Evolutionary conservation across 352 stramenopile genomes (phyloP).

Genomic region (Pythium brassicae): DNA sequence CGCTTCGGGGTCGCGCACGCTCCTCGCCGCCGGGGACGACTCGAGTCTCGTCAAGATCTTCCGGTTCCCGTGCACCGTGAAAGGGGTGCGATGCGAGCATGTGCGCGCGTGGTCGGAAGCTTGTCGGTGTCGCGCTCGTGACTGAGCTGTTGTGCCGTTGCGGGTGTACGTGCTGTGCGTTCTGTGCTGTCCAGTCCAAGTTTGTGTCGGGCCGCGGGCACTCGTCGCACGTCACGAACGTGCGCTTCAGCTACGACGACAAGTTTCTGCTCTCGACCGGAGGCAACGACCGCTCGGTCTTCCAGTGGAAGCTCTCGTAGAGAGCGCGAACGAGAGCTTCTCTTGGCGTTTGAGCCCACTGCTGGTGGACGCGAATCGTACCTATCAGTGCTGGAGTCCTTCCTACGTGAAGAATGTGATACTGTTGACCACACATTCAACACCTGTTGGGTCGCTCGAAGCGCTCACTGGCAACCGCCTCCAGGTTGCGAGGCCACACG

Average conservation of each 20-base stretch:
- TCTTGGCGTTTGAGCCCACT: too few species aligned
- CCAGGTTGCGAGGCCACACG: too few species aligned
- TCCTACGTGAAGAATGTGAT: too few species aligned
- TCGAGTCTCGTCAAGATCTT: constrained; percentile 83
- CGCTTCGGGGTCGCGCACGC: constrained; percentile 53
- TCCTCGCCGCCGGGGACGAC: constrained; percentile 82
- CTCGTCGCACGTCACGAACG: constrained; percentile 78
- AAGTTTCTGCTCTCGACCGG: constrained; percentile 79
- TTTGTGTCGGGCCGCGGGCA: constrained; percentile 57
- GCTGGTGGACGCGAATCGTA: too few species aligned
- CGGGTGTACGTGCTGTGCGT: too few species aligned
- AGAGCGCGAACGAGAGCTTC: too few species aligned
- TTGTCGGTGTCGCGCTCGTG: too few species aligned
- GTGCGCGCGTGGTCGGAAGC: not conserved
- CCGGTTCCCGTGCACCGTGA: constrained; percentile 74
- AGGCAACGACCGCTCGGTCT: constrained; percentile 82
- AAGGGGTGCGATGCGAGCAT: constrained; percentile 61
- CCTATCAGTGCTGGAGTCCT: too few species aligned
- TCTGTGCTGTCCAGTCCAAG: constrained; percentile 26
- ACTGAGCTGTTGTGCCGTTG: too few species aligned
- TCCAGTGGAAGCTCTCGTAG: constrained; percentile 71
- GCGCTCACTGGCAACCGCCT: too few species aligned
- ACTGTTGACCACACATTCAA: too few species aligned
- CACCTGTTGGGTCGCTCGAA: too few species aligned
- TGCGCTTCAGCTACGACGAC: constrained; percentile 79